Evolutionary conservation across 352 stramenopile genomes (phyloP), one percentile per base, ranked within the genome.

Genomic region (Globisporangium cystogenes): DNA sequence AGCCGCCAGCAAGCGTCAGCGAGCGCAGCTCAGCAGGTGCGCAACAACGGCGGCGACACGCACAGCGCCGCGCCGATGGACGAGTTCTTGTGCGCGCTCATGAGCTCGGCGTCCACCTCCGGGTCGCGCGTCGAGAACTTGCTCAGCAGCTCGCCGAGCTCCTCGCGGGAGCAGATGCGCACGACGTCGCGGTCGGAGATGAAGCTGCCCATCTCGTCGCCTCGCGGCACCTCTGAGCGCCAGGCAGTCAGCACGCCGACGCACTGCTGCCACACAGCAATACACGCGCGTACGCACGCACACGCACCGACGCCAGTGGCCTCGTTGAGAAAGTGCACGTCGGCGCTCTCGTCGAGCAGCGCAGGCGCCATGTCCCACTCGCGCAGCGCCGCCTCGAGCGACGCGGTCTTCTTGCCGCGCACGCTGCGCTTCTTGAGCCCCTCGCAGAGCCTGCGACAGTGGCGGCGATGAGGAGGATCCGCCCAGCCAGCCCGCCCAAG

Each of bases 241-340:
- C n/a, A n/a, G n/a, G 2, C 21, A 5, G 4, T 46, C 15, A 26
- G 27, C 31, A 50, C 1, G 6, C 14, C 21, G n/a, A 50, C 7
- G 16, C 21, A 24, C 51, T n/a, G n/a, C n/a, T n/a, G n/a, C n/a
- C n/a, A n/a, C n/a, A n/a, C n/a, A n/a, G n/a, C n/a, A n/a, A n/a
- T n/a, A n/a, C n/a, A n/a, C n/a, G n/a, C n/a, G n/a, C n/a, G n/a
- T n/a, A n/a, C n/a, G n/a, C n/a, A n/a, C 39, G 14, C 36, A 23
- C 35, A 47, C 55, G 18, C 42, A 74, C 68, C 68, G 16, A 78
- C 56, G 1, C 82, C 82, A 39, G 82, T 85, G 6, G 82, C 82
- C 53, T 92, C 82, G 57, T 92, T 92, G 55, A 92, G 72, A 31
- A 87, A 88, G 43, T 84, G 72, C 48, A 85, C 7, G 7, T 81